These are phyloP conservation scores for Suillus fuscotomentosus DNA, from an alignment of 768 basidiomycete species.

Conservation along the genomic window DNA sequence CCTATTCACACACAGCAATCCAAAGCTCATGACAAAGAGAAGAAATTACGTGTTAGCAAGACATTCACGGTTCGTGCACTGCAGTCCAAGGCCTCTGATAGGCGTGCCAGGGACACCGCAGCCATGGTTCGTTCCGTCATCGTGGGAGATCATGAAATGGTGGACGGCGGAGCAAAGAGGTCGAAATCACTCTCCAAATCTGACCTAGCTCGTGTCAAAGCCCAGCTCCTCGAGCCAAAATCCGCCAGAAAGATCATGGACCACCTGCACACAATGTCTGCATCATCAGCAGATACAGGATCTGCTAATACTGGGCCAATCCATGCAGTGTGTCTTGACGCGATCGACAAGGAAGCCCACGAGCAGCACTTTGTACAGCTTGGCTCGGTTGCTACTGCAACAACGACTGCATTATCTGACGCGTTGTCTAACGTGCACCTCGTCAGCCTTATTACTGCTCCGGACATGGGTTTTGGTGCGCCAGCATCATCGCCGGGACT, in stretches of 20 bases:
- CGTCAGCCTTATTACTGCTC: constrained; percentile 55
- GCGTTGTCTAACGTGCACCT: constrained; percentile 61
- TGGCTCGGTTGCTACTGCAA: constrained; percentile 44
- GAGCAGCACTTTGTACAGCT: constrained; percentile 57
- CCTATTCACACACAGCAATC: constrained; percentile 27
- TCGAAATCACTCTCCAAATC: constrained; percentile 43
- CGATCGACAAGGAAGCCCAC: constrained; percentile 61
- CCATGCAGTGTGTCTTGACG: constrained; percentile 73
- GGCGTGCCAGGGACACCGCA: constrained; percentile 64
- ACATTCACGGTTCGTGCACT: constrained; percentile 31
- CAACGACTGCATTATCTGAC: constrained; percentile 47
- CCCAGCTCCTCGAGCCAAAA: constrained; percentile 64
- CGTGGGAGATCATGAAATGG: constrained; percentile 46
- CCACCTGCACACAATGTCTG: constrained; percentile 64
- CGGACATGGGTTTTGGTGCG: constrained; percentile 71
- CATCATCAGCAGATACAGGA: constrained; percentile 12
- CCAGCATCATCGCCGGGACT: constrained; percentile 68
- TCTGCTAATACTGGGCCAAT: constrained; percentile 46
- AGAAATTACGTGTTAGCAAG: constrained; percentile 36
- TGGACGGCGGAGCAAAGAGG: constrained; percentile 34
- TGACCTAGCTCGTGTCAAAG: constrained; percentile 63
- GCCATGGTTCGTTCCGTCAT: constrained; percentile 65
- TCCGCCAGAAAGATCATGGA: constrained; percentile 69
- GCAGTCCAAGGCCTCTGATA: constrained; percentile 44
- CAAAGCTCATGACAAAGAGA: constrained; percentile 37